Evolutionary conservation across 805 yeast species (phyloP), one percentile per base, ranked within the genome.

Genomic region (Metschnikowia continentalis): DNA sequence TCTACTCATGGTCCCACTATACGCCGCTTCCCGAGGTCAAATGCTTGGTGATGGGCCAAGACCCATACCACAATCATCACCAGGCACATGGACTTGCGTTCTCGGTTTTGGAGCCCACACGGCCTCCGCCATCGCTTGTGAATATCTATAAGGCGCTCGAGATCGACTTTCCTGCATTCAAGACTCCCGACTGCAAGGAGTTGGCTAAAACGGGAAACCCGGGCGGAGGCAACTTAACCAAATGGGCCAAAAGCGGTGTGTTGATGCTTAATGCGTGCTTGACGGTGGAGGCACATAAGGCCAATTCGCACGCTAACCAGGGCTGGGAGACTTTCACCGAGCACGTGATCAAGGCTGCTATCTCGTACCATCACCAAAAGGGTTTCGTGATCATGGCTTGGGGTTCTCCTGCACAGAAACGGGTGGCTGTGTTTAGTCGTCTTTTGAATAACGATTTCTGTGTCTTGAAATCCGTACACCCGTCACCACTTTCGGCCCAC

Each of bases 61-160:
- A 94, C 65, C 99, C 99, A 0, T 94, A 94, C 65, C 99, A 94
- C 67, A 90, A 90, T 65, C 68, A 69, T 59, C 87, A 88, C 64
- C 99, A 94, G 67, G 99, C 99, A 0, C 99, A 94, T 63, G 99
- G 99, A 0, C 71, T 94, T 30, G 98, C 99, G 3, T 94, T 94
- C 60, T 87, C 95, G 19, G 98, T 94, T 1, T 77, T 82, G 50
- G 86, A 87, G 32, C 96, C 96, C 1, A 74, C 79, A 0, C 84
- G 90, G 0, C 81, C 82, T 1, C 86, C 94, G 1, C 98, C 99
- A 0, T 90, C 97, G 1, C 72, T 94, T 51, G 75, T 80, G 45
- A 94, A 94, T 64, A 94, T 94, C 50, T 94, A 85, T 73, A 92
- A 90, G 62, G 84, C 89, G 17, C 68, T 94, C 13, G 69, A 75